phyloP scores from a whole-genome alignment of 495 filamentous ascomycete genomes.

The Aspergillus carlsbadensis region DNA sequence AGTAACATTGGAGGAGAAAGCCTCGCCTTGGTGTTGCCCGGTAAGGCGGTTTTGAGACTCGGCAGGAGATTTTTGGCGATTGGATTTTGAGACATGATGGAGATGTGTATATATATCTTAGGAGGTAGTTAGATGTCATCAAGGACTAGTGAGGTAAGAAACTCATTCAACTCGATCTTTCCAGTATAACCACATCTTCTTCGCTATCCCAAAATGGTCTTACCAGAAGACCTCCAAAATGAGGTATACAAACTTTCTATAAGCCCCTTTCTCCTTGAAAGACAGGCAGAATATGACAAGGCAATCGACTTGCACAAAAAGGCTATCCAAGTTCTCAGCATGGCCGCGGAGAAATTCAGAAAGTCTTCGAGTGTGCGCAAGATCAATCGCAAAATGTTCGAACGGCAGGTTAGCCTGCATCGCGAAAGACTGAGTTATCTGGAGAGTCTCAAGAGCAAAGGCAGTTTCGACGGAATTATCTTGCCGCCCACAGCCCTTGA shows the following conservation, averaged over 20 bases:
- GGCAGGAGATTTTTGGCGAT: slow-evolving; percentile 1
- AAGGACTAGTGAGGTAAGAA: too few species aligned
- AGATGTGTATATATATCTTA: not conserved
- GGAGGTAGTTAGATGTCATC: not conserved
- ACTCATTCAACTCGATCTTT: too few species aligned
- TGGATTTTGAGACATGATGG: not conserved
- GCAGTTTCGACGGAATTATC: slow-evolving; percentile 11
- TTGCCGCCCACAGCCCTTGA: slow-evolving; percentile 16
- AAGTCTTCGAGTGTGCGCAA: slow-evolving; percentile 15
- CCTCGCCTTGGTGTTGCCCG: not conserved
- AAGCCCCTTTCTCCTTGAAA: slow-evolving; percentile 13
- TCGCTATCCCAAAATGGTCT: not conserved
- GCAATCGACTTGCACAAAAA: slow-evolving; percentile 28
- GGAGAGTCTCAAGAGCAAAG: slow-evolving; percentile 8
- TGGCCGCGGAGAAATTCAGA: slow-evolving; percentile 14
- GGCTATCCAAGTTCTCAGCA: slow-evolving; percentile 17
- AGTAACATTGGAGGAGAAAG: not conserved
- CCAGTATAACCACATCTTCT: too few species aligned
- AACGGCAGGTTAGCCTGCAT: slow-evolving; percentile 19
- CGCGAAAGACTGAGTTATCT: slow-evolving; percentile 18
- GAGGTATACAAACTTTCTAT: slow-evolving; percentile 24
- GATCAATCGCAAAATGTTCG: slow-evolving; percentile 22
- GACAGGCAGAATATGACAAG: slow-evolving; percentile 32
- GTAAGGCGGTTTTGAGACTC: slow-evolving; percentile 1
- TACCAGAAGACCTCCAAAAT: slow-evolving; percentile 17